Percentiles rank a stretch among this genome's conserved stretches.
phyloP scores from a whole-genome alignment of 31 red algal species.

The Asparagopsis taxiformis region DNA sequence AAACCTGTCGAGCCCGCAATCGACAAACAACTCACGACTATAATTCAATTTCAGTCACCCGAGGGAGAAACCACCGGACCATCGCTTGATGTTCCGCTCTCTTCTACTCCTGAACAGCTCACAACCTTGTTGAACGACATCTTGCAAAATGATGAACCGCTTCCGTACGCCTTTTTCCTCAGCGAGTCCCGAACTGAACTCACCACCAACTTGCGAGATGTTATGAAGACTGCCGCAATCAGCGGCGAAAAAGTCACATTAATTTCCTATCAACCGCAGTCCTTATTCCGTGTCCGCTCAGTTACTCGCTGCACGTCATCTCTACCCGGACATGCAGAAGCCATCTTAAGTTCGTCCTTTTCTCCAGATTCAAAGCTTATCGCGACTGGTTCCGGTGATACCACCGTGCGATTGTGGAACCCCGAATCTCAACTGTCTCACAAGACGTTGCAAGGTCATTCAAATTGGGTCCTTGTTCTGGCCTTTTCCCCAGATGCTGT shows the following conservation, averaged over 20 bases:
- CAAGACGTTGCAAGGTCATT: constrained; percentile 57
- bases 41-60: constrained; percentile 66
- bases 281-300: constrained; percentile 79
- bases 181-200: constrained; percentile 9
- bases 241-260: constrained; percentile 37
- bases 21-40: too few relatives aligned
- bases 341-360: constrained; percentile 69
- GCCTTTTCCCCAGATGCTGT: constrained; percentile 71
- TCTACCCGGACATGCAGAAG: constrained; percentile 86
- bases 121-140: constrained; percentile 67
- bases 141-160: constrained; percentile 50
- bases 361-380: constrained; percentile 52
- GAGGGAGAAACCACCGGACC: constrained; percentile 52
- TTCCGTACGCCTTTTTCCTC: constrained; percentile 84
- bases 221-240: neutral
- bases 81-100: constrained; percentile 58
- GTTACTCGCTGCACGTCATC: constrained; percentile 75
- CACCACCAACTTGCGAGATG: neutral
- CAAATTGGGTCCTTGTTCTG: constrained; percentile 81
- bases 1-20: too few relatives aligned
- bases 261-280: constrained; percentile 76
- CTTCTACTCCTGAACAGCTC: constrained; percentile 59
- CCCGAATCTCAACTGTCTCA: constrained; percentile 59
- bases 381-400: constrained; percentile 88
- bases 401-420: constrained; percentile 86